A percentile compares a stretch with the other conserved stretches of the same genome.
Evolutionary conservation across 1,139 yeast genomes (phyloP).

Genomic region (Kurtzmaniella natalensis): DNA sequence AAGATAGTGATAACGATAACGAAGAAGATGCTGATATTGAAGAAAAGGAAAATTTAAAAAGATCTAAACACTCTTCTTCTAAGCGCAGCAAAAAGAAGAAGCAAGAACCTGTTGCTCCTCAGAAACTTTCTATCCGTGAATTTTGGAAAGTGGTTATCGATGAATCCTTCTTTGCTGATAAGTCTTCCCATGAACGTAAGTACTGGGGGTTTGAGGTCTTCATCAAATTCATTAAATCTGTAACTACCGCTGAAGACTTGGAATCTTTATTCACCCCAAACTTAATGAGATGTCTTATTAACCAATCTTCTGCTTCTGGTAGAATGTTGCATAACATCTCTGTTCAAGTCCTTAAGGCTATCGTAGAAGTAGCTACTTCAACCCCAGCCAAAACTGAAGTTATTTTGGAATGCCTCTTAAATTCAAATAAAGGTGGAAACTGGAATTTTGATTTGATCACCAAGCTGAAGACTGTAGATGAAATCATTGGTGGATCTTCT

Average conservation of each 20-base stretch:
- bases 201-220: conserved; percentile 83
- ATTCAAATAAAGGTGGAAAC: conserved; percentile 52
- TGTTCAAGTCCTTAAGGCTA: conserved; percentile 40
- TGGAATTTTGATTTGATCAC: conserved; percentile 77
- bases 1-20: conserved; percentile 15
- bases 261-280: conserved; percentile 59
- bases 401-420: conserved; percentile 45
- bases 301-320: conserved; percentile 67
- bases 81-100: conserved; percentile 24
- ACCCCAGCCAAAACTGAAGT: conserved; percentile 44
- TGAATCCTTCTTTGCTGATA: conserved; percentile 69
- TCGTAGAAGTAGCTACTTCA: conserved; percentile 35
- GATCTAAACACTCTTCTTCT: conserved; percentile 11
- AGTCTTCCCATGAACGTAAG: conserved; percentile 82
- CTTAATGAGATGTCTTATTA: conserved; percentile 67
- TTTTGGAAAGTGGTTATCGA: conserved; percentile 83
- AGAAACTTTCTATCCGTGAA: conserved; percentile 48
- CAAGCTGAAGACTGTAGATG: conserved; percentile 65
- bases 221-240: conserved; percentile 36
- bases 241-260: conserved; percentile 29
- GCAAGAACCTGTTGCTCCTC: conserved; percentile 21
- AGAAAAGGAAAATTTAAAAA: neutral
- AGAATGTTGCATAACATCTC: conserved; percentile 69
- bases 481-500: conserved; percentile 20
- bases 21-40: no score